phyloP scores from a whole-genome alignment of 73 alveolate genomes.

The Tetrahymena thermophila region DNA sequence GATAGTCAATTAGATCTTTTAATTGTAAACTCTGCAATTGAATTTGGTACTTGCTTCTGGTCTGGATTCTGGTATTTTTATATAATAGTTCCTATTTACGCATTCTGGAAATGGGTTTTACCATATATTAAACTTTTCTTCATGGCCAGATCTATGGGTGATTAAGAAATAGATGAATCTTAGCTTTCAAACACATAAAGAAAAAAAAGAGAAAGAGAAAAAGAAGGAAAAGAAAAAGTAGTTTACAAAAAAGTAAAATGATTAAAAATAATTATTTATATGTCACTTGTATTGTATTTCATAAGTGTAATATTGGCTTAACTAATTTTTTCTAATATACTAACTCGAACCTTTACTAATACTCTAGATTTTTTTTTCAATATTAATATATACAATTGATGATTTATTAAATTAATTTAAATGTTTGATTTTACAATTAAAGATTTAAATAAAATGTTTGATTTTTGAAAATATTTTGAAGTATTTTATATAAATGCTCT shows the following conservation, averaged over 20 bases:
- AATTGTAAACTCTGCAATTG: neutral
- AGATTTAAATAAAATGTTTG: too few relatives aligned
- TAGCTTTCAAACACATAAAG: neutral
- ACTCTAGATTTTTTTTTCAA: too few relatives aligned
- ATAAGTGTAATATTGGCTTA: too few relatives aligned
- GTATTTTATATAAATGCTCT: too few relatives aligned
- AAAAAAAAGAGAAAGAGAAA: neutral
- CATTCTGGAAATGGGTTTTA: neutral
- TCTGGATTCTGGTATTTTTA: neutral
- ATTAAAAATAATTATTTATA: neutral
- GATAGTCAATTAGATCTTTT: neutral
- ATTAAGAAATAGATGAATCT: neutral
- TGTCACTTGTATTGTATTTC: neutral
- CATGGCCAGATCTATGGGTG: conserved; percentile 2
- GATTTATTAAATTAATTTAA: too few relatives aligned
- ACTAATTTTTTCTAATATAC: too few relatives aligned
- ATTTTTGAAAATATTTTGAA: too few relatives aligned
- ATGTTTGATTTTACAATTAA: too few relatives aligned
- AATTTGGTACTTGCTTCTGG: neutral
- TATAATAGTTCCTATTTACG: neutral
- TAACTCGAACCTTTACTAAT: too few relatives aligned
- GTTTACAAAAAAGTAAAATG: neutral
- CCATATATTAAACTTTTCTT: neutral
- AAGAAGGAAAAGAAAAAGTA: neutral
- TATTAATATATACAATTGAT: too few relatives aligned